Conservation (phyloP, 1,139 yeast species). For the Suhomyces yuchorum region DNA sequence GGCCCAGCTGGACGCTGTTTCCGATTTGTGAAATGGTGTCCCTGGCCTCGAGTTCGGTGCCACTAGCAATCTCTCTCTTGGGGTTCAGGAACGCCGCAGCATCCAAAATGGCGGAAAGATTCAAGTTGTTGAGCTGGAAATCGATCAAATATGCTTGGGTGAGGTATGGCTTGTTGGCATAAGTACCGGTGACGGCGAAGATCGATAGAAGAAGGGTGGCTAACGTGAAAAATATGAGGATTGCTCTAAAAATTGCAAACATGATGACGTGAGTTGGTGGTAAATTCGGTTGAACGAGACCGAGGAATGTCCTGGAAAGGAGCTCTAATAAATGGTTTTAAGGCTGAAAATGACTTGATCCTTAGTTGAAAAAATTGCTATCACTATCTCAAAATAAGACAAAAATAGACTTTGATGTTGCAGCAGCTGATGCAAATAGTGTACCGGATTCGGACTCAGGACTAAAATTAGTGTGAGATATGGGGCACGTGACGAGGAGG, state of each 20-base stretch:
- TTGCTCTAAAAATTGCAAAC: conserved; percentile 38
- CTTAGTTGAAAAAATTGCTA: too few relatives aligned
- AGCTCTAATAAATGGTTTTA: background rate
- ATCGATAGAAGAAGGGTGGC: conserved; percentile 38
- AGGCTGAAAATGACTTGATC: background rate
- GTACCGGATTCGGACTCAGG: background rate
- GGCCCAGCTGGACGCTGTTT: conserved; percentile 4
- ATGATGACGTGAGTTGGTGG: conserved; percentile 15
- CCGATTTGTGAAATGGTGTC: conserved; percentile 9
- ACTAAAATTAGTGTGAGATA: background rate
- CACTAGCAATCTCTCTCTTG: conserved; percentile 8
- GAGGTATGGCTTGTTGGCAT: conserved; percentile 36
- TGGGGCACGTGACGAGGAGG: background rate
- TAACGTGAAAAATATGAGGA: conserved; percentile 38
- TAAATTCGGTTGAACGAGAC: too few relatives aligned
- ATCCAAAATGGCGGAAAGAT: conserved; percentile 35
- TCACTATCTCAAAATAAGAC: background rate
- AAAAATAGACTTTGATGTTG: background rate
- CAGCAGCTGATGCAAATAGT: background rate
- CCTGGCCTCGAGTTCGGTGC: conserved; percentile 1
- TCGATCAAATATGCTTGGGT: conserved; percentile 42
- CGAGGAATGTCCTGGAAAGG: background rate
- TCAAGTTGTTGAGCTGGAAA: conserved; percentile 38
- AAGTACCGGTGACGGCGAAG: conserved; percentile 48
- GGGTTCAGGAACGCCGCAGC: conserved; percentile 15